Base-by-base conservation (phyloP, 768 basidiomycete genomes). In the Boletus sp. region DNA sequence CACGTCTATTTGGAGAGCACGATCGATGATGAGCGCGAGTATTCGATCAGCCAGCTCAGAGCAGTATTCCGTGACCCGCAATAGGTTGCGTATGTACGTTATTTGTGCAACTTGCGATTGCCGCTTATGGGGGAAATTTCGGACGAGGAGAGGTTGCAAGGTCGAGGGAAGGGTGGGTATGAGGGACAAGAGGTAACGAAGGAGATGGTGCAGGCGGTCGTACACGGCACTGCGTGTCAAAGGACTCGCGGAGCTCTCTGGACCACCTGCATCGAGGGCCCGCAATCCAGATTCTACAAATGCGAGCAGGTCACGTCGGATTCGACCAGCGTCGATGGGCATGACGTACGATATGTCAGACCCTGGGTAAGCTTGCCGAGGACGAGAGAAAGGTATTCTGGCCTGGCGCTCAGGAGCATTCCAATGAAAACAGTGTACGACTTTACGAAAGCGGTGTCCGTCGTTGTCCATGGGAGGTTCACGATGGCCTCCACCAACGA, bases 1-100 rank as follows among this genome's bases (percentile, higher is more conserved):
- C 64, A 95, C 96, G 70, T 99, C 97, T 54, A 99, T 94, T 71
- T 95, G 87, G 32, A 98, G 86, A 29, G 93, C 89, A n/a, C 93
- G 85, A 70, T 97, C 94, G 23, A 99, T 81, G 33, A 98, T 90
- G 0, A 87, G 86, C 3, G 85, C 87, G 33, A 98, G 74, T 39
- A 98, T 85, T 60, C 85, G 85, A 58, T 94, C 93, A 2, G 83
- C 75, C 21, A 98, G 75, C 66, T 93, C 94, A 0, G 91, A 85
- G 65, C 95, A 98, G 68, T 97, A 98, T 34, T 83, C 81, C 0
- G 87, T 86, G 35, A 98, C 73, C 33, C 83, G 82, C 7, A 98
- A 79, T 15, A 93, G 70, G 68, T 99, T 99, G 42, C 91, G 84
- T 59, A 98, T 90, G 65, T 93, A 99, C 1, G 93, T 91, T 4